These are phyloP conservation scores for Halophytophthora polymorphica DNA, from an alignment of 352 stramenopile species.

Conservation along the genomic window DNA sequence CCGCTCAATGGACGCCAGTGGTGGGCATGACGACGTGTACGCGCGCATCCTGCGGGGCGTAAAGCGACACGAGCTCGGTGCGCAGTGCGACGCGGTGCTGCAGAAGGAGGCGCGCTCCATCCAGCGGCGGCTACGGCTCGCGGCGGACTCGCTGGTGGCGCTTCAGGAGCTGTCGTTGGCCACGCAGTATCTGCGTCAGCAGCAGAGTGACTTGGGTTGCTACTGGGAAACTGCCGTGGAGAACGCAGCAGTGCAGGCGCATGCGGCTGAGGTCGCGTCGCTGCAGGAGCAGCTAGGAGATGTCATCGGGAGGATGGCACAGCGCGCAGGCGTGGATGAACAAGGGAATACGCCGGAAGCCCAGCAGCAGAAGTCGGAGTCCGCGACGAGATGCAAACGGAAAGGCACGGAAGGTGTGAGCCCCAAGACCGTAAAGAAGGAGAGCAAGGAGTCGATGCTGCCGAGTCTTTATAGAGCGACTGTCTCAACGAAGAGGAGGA, in stretches of 20 bases:
- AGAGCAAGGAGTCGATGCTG: no score
- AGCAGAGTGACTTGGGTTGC: slow-evolving; percentile 9
- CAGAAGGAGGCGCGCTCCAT: slow-evolving; percentile 11
- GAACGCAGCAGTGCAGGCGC: background rate
- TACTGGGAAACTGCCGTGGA: background rate
- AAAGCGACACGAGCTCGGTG: slow-evolving; percentile 17
- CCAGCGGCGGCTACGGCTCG: slow-evolving; percentile 5
- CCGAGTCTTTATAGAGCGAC: no score
- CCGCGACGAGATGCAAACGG: no score
- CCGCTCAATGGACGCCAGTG: slow-evolving; percentile 4
- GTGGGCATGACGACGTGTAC: slow-evolving; percentile 23
- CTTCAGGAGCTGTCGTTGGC: slow-evolving; percentile 27
- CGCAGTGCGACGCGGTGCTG: slow-evolving; percentile 17
- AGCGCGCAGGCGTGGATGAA: background rate
- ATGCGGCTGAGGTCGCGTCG: no score
- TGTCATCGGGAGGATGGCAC: slow-evolving; percentile 16
- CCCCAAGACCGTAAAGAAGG: no score
- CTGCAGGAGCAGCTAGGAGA: slow-evolving; percentile 12
- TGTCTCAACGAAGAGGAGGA: no score
- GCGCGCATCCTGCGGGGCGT: slow-evolving; percentile 32
- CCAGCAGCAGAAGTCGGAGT: slow-evolving; percentile 12
- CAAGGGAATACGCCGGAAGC: background rate
- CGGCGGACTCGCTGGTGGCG: slow-evolving; percentile 11
- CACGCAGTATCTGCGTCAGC: slow-evolving; percentile 15
- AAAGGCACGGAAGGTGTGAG: no score